Evolutionary conservation across 2,329 filamentous ascomycete species (phyloP).

Genomic region (Hypomyces rosellus): DNA sequence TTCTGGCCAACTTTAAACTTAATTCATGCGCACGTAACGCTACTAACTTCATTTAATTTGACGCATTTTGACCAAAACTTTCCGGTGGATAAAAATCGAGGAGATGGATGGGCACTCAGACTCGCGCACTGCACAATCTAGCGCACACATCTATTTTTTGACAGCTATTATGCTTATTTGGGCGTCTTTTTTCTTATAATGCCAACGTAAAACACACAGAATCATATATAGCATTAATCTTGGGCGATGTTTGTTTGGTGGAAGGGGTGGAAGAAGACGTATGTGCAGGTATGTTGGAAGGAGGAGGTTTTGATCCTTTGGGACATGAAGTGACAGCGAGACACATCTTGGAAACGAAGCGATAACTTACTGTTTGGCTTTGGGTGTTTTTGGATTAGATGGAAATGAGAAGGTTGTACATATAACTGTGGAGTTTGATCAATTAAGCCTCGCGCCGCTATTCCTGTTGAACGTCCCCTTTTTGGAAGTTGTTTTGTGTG

Average conservation of each 20-base stretch:
- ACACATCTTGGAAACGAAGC: too few relatives aligned
- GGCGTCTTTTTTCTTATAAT: neutral
- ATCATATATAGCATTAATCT: constrained; percentile 1
- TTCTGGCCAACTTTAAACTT: constrained; percentile 62
- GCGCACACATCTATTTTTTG: neutral
- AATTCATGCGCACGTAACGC: neutral
- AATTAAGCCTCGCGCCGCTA: neutral
- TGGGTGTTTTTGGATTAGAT: too few relatives aligned
- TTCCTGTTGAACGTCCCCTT: neutral
- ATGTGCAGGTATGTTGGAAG: neutral
- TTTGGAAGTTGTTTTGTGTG: neutral
- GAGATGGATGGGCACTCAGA: neutral
- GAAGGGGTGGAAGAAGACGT: neutral
- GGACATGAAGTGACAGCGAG: too few relatives aligned
- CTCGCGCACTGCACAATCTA: neutral
- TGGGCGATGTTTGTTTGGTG: neutral
- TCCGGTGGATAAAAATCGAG: too few relatives aligned
- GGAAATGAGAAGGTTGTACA: neutral
- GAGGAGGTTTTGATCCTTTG: neutral
- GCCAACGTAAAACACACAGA: neutral
- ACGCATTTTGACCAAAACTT: neutral
- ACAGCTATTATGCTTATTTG: constrained; percentile 1
- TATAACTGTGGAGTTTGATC: neutral
- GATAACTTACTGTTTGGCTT: too few relatives aligned
- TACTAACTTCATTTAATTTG: constrained; percentile 5